These are phyloP conservation scores for Ogataea wickerhamii DNA, from an alignment of 805 yeast species.

Conservation along the genomic window DNA sequence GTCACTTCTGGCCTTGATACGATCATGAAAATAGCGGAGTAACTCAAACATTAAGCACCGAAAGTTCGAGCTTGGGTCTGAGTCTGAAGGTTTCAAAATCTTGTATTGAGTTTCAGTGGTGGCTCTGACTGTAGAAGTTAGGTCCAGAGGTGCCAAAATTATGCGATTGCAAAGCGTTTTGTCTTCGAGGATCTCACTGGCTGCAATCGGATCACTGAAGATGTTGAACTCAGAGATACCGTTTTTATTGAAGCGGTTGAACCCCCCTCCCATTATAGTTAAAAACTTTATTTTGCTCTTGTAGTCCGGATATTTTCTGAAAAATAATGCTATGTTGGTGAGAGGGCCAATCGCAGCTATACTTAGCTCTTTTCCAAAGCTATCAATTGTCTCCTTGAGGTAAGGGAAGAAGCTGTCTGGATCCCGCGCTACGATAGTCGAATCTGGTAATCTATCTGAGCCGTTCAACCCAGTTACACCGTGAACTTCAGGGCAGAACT, in stretches of 20 bases:
- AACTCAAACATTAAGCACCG: constrained; percentile 55
- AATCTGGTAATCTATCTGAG: constrained; percentile 53
- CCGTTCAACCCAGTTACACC: constrained; percentile 80
- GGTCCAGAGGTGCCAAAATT: constrained; percentile 60
- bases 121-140: constrained; percentile 65
- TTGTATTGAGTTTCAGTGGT: constrained; percentile 36
- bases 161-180: constrained; percentile 44
- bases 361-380: constrained; percentile 47
- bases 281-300: constrained; percentile 47
- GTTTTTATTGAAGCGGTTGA: constrained; percentile 28
- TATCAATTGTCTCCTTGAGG: constrained; percentile 20
- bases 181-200: constrained; percentile 52
- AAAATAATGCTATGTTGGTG: constrained; percentile 64
- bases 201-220: constrained; percentile 73
- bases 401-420: constrained; percentile 23
- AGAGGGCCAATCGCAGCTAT: constrained; percentile 75
- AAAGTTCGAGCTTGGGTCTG: constrained; percentile 36
- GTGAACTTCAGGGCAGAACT: constrained; percentile 61
- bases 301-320: constrained; percentile 52
- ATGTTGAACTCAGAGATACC: constrained; percentile 70
- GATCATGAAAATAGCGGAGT: constrained; percentile 45
- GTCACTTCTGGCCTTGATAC: constrained; percentile 42
- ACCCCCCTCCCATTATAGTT: constrained; percentile 76
- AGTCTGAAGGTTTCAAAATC: constrained; percentile 31
- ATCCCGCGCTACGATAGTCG: constrained; percentile 29